phyloP scores from a whole-genome alignment of 495 filamentous ascomycete genomes.

The Xylaria intraflava region DNA sequence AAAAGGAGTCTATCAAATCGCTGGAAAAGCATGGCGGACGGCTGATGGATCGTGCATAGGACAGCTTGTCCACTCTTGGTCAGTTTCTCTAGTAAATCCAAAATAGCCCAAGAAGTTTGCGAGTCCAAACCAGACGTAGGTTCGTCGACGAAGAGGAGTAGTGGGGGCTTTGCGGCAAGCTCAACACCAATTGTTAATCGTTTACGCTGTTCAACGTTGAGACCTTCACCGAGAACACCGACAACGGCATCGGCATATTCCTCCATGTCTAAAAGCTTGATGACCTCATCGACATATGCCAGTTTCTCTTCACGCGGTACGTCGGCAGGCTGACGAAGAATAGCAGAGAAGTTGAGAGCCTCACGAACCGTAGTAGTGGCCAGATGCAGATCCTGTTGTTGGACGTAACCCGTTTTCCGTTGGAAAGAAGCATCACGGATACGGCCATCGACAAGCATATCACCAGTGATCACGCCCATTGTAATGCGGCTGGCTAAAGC shows the following conservation, averaged over 20 bases:
- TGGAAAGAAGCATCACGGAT: slow-evolving; percentile 76
- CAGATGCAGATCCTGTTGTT: slow-evolving; percentile 92
- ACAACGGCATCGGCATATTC: slow-evolving; percentile 83
- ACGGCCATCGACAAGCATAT: slow-evolving; percentile 77
- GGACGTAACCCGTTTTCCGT: slow-evolving; percentile 89
- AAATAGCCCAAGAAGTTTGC: slow-evolving; percentile 83
- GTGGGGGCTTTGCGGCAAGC: slow-evolving; percentile 78
- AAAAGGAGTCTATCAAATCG: slow-evolving; percentile 87
- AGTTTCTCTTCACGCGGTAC: slow-evolving; percentile 67
- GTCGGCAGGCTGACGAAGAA: slow-evolving; percentile 73
- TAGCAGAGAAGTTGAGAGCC: slow-evolving; percentile 74
- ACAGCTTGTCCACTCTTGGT: slow-evolving; percentile 80
- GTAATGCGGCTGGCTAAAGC: slow-evolving; percentile 71
- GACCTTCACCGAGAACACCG: slow-evolving; percentile 77
- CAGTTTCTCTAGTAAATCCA: slow-evolving; percentile 70
- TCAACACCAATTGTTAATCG: slow-evolving; percentile 87
- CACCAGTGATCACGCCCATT: slow-evolving; percentile 79
- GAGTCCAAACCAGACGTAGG: slow-evolving; percentile 79
- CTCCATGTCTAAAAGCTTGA: slow-evolving; percentile 82
- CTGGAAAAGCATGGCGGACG: slow-evolving; percentile 83
- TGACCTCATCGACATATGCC: slow-evolving; percentile 84
- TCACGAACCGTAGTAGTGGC: slow-evolving; percentile 81
- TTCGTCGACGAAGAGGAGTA: slow-evolving; percentile 90
- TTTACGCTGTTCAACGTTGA: slow-evolving; percentile 92
- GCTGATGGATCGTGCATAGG: slow-evolving; percentile 91